Percentiles rank a stretch among this genome's conserved stretches.
These are phyloP conservation scores for Eutypella sp. DNA, from an alignment of 2,329 filamentous ascomycete species.

Conservation along the genomic window DNA sequence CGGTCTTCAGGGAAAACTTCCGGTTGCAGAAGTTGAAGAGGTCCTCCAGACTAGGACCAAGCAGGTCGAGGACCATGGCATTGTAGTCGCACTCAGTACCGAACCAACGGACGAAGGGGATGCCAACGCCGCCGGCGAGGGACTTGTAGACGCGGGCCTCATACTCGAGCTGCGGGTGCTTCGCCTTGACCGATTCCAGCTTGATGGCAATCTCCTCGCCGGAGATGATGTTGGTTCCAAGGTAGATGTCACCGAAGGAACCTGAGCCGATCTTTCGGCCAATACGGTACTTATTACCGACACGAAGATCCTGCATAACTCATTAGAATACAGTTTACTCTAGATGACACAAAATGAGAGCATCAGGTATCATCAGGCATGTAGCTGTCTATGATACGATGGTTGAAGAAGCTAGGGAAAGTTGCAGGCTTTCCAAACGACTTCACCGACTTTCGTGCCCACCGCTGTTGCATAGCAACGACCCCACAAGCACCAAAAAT, in stretches of 20 bases:
- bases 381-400: too few species aligned
- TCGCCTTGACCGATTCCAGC: slow-evolving; percentile 98
- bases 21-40: slow-evolving; percentile 99
- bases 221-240: slow-evolving; percentile 99
- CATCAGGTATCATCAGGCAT: too few species aligned
- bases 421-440: too few species aligned
- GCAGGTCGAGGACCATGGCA: slow-evolving; percentile 96
- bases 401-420: too few species aligned
- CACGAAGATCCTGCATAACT: slow-evolving; percentile 84
- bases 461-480: background rate
- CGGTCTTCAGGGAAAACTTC: slow-evolving; percentile 98
- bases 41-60: slow-evolving; percentile 93
- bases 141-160: slow-evolving; percentile 90
- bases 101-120: slow-evolving; percentile 99
- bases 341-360: too few species aligned
- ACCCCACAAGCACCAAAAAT: background rate
- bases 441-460: background rate
- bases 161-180: slow-evolving; percentile 98
- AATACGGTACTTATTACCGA: slow-evolving; percentile 99
- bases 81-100: slow-evolving; percentile 99
- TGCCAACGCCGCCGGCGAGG: slow-evolving; percentile 93
- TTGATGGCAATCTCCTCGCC: slow-evolving; percentile 99
- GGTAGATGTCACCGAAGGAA: slow-evolving; percentile 96
- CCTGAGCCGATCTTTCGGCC: slow-evolving; percentile 98
- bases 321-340: too few species aligned